phyloP scores from a whole-genome alignment of 805 yeast species.

The Spencermartinsiella europaea region DNA sequence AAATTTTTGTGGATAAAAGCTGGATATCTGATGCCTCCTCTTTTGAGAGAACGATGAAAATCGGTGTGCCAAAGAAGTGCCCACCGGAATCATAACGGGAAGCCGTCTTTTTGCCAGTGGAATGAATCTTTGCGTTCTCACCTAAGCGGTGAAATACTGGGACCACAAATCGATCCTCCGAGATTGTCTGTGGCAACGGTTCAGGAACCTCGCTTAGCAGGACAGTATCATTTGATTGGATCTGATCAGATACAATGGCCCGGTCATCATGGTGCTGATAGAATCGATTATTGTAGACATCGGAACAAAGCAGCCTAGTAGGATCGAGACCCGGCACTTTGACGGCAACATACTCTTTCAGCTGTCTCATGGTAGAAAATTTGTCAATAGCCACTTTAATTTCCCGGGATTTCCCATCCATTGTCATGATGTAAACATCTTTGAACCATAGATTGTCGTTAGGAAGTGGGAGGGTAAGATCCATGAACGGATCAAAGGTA shows the following conservation, averaged over 20 bases:
- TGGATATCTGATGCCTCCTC: slow-evolving; percentile 55
- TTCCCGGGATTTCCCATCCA: slow-evolving; percentile 44
- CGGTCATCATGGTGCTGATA: slow-evolving; percentile 63
- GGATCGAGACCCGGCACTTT: slow-evolving; percentile 30
- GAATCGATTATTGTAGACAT: slow-evolving; percentile 62
- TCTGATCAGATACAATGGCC: slow-evolving; percentile 56
- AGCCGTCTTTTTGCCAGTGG: background rate
- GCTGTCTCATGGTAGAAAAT: slow-evolving; percentile 56
- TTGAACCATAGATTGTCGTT: slow-evolving; percentile 67
- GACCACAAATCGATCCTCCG: slow-evolving; percentile 14
- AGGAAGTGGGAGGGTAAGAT: slow-evolving; percentile 85
- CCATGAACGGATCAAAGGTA: slow-evolving; percentile 92
- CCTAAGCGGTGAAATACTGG: slow-evolving; percentile 21
- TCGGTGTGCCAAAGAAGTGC: slow-evolving; percentile 65
- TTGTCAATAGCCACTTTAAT: slow-evolving; percentile 61
- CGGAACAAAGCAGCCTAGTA: slow-evolving; percentile 45
- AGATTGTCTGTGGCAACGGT: background rate
- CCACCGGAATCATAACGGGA: slow-evolving; percentile 5
- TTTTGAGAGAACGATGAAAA: slow-evolving; percentile 54
- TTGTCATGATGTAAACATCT: slow-evolving; percentile 42
- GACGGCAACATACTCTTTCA: slow-evolving; percentile 55
- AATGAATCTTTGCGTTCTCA: slow-evolving; percentile 2
- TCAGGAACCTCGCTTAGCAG: slow-evolving; percentile 53
- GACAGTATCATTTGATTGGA: slow-evolving; percentile 56
- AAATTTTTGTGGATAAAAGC: slow-evolving; percentile 51